Evolutionary conservation across 2,329 filamentous ascomycete species (phyloP), one percentile per base, ranked within the genome.

Genomic region (Mariannaea sp.): DNA sequence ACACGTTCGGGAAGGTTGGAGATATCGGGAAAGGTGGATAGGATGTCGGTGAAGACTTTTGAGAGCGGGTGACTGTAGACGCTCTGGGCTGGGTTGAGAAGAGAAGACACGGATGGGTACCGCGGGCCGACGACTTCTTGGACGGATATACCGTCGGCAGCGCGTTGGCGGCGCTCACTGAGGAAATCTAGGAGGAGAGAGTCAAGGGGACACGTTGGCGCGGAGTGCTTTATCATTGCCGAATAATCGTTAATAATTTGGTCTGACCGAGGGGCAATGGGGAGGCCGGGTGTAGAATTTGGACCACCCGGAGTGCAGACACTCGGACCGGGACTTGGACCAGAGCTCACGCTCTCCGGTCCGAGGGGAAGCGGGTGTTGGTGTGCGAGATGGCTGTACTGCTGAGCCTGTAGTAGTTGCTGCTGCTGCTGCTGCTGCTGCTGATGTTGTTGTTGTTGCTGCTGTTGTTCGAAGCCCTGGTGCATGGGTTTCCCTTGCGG

Each of bases 41-140:
- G 77, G 53, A 96, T 91, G 70, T 95, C 90, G 35, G 89, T 92
- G 68, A 95, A 90, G 12, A 96, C 82, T 60, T 90, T 90, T 6
- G 90, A 93, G 2, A 96, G 77, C 1, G 90, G 90, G 65, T 96
- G 90, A 2, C 86, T 83, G 63, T 81, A 80, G 7, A 75, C 75
- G 55, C 78, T 80, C 44, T 80, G 79, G 33, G 84, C 77, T 0
- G 89, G 88, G 66, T 93, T 90, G 32, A 93, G 80, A 4, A 96
- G 80, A 1, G 88, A 89, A 0, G 86, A 87, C 51, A 95, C 88
- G 52, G 87, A 89, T 1, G 91, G 91, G 66, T 95, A 92, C 12
- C 83, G 79, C 1, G 91, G 90, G 0, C 90, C 90, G 7, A 90
- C 80, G 7, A 93, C 80, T 38, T 88, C 83, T 33, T 84, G 78